These are phyloP conservation scores for Aphanomyces cochlioides DNA, from an alignment of 352 stramenopile species.

Conservation along the genomic window DNA sequence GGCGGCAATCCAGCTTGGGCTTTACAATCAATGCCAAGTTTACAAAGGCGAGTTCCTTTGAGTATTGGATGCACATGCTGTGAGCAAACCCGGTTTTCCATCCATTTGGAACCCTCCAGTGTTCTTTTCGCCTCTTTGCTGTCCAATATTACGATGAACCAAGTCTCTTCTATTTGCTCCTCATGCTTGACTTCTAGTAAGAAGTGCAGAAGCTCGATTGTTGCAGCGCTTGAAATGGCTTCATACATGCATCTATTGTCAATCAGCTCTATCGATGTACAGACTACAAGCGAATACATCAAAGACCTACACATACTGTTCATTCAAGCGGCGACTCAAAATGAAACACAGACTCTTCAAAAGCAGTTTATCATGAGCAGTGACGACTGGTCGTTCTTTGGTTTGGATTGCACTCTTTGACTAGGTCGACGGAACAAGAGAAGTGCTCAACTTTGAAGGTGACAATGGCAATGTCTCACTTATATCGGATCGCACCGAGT, in stretches of 20 bases:
- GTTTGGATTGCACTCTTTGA: slow-evolving; percentile 15
- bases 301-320: background rate
- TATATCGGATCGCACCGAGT: background rate
- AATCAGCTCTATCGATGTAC: too few relatives aligned
- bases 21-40: background rate
- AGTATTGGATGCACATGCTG: background rate
- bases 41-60: background rate
- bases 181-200: background rate
- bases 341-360: slow-evolving; percentile 6
- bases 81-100: background rate
- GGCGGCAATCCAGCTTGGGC: slow-evolving; percentile 15
- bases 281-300: too few relatives aligned
- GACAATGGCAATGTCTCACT: background rate
- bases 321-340: slow-evolving; percentile 14
- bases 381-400: background rate
- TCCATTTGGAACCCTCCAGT: background rate
- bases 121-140: slow-evolving; percentile 4
- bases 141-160: background rate
- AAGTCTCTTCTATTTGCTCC: background rate
- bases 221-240: too few relatives aligned
- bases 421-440: slow-evolving; percentile 13
- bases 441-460: slow-evolving; percentile 12
- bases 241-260: too few relatives aligned
- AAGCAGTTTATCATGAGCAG: background rate
- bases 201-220: background rate